These are phyloP conservation scores for Cyclocybe cylindracea DNA, from an alignment of 768 basidiomycete species.

Conservation along the genomic window DNA sequence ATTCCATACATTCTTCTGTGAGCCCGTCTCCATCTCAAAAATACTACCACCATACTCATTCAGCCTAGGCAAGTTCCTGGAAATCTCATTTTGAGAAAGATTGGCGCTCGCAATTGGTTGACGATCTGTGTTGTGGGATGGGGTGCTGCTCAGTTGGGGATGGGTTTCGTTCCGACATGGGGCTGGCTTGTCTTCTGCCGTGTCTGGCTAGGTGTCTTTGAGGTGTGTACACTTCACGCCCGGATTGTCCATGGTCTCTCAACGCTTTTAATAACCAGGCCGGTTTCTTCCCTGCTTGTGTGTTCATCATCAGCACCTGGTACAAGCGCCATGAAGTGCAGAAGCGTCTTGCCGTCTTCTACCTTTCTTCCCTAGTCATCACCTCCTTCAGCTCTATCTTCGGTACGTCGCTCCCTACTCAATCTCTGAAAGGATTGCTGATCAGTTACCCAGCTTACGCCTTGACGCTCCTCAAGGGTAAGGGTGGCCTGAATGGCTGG, in stretches of 20 bases:
- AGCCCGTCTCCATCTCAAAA: background rate
- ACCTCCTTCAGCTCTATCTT: conserved; percentile 1
- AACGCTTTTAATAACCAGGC: conserved; percentile 8
- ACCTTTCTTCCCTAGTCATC: conserved; percentile 8
- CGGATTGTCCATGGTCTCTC: no score
- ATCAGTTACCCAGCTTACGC: conserved; percentile 14
- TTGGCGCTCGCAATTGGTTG: conserved; percentile 29
- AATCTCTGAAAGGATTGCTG: background rate
- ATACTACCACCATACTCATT: no score
- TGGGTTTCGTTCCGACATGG: conserved; percentile 33
- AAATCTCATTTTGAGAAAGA: conserved; percentile 25
- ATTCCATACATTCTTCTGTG: conserved; percentile 31
- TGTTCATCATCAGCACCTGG: conserved; percentile 12
- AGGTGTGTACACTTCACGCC: conserved; percentile 17
- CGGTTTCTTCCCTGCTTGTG: conserved; percentile 17
- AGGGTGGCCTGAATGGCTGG: conserved; percentile 25
- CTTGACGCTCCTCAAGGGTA: conserved; percentile 19
- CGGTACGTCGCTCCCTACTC: background rate
- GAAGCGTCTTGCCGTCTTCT: conserved; percentile 15
- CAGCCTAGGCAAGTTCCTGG: conserved; percentile 30
- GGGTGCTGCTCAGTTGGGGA: conserved; percentile 31
- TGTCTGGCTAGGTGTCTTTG: conserved; percentile 29
- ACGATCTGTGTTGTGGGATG: conserved; percentile 27
- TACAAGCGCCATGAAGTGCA: conserved; percentile 13
- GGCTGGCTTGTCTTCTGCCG: conserved; percentile 26